Evolutionary conservation across 495 filamentous ascomycete genomes (phyloP), one percentile per base, ranked within the genome.

Genomic region (Aspergillus coremiiformis): DNA sequence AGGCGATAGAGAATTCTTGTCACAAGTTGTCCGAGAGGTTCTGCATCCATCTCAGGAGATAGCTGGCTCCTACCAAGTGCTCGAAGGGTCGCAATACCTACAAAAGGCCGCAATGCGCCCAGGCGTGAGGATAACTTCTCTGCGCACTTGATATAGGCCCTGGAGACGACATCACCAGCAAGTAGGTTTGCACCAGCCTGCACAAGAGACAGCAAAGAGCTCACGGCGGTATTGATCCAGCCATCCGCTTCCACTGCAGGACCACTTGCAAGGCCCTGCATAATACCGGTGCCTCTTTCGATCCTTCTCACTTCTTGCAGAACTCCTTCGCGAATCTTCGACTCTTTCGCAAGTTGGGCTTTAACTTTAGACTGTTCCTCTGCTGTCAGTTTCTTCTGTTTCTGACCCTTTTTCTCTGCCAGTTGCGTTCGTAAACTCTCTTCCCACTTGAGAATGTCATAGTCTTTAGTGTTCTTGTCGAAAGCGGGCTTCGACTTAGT

Each of bases 391-490:
- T 96, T 97, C 73, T 86, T 90, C 45, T 88, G 81, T 57, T 90
- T 83, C 33, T 87, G 80, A 3, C 94, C 94, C 70, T 90, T 93
- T 75, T 96, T 98, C 57, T 87, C 75, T 20, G 89, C 91, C 35
- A 98, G 71, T 60, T 97, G 90, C 29, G 81, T 78, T 43, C 90
- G 72, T n/a, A 97, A 78, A 51, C 97, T 93, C 60, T 87, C 84
- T 66, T 98, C 93, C 93, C 93, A 98, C 69, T 96, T 96, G 44
- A 96, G 62, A 1, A 88, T 95, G 59, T 97, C 87, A 54, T 96
- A 95, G 64, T 97, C 93, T 65, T 88, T 96, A 19, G 75, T 82
- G 57, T 86, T 96, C 67, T 88, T 96, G 60, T 87, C 80, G 7
- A 86, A 78, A 12, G 80, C 61, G n/a, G 75, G 74, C 42, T 84